Percentiles rank a stretch among this genome's conserved stretches.
These are phyloP conservation scores for Stachybotrys chlorohalonatus DNA, from an alignment of 2,329 filamentous ascomycete genomes.

Conservation along the genomic window DNA sequence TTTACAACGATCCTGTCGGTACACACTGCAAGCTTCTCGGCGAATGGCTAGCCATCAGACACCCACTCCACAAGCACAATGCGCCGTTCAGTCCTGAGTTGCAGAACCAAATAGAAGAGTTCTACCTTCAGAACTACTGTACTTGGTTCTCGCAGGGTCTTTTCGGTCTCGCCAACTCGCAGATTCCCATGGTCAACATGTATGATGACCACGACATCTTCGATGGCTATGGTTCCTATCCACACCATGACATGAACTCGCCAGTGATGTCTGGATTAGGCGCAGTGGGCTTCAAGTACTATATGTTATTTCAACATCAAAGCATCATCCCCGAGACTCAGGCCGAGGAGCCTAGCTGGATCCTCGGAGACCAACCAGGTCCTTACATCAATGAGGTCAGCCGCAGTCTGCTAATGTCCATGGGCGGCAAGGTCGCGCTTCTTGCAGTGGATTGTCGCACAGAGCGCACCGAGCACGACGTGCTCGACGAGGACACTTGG, in stretches of 20 bases:
- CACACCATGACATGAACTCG: constrained; percentile 82
- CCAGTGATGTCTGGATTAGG: constrained; percentile 86
- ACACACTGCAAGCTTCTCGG: constrained; percentile 67
- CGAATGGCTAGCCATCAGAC: constrained; percentile 76
- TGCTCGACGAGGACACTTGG: constrained; percentile 74
- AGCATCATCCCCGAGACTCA: constrained; percentile 75
- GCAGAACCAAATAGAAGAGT: constrained; percentile 79
- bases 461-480: constrained; percentile 75
- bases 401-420: constrained; percentile 73
- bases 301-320: constrained; percentile 97
- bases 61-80: constrained; percentile 69
- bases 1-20: constrained; percentile 86
- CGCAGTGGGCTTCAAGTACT: constrained; percentile 94
- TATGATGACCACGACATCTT: constrained; percentile 94
- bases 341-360: constrained; percentile 80
- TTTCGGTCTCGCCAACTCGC: constrained; percentile 83
- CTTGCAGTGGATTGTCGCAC: constrained; percentile 87
- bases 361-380: constrained; percentile 68
- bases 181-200: constrained; percentile 98
- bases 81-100: constrained; percentile 71
- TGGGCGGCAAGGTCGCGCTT: constrained; percentile 73
- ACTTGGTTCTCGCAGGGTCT: constrained; percentile 96
- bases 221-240: constrained; percentile 88
- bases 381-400: constrained; percentile 86
- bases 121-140: constrained; percentile 81